Evolutionary conservation across 1,139 yeast species (phyloP), one percentile per base, ranked within the genome.

Genomic region (Debaryomycetaceae sp.): DNA sequence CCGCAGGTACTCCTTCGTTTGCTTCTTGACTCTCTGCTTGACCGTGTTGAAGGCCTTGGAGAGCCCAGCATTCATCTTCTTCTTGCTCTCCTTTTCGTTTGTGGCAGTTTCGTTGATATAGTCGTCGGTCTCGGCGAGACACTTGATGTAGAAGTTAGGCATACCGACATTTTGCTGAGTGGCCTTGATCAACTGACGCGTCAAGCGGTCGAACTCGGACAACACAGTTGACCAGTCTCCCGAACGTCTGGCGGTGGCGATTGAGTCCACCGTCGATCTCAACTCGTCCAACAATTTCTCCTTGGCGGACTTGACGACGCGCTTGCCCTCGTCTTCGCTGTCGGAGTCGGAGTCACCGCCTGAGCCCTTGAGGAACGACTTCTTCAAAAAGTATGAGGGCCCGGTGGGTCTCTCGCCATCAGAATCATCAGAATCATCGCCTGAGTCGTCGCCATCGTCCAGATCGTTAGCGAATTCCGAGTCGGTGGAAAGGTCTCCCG

Each of bases 231-330:
- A 73, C 96, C 96, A 91, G 58, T 84, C 91, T 49, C 78, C 79
- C 44, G 72, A 72, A 60, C 74, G 74, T 58, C 71, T 83, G 39
- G 78, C 81, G 42, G 71, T 74, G 49, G 83, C 91, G 49, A 88
- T 75, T 37, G 76, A 68, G 50, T 77, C 83, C 48, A 82, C 74
- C 25, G 76, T 61, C 22, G 70, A 69, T 46, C 76, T 81, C 65
- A 91, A 75, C 58, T 91, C 98, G 54, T 88, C 97, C 44, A 86
- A 56, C 40, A 89, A 71, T 63, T 89, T 93, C 45, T 89, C 97
- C 63, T 83, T 86, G 36, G 96, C 96, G 38, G 93, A 79, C 62
- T 84, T 89, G 46, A 91, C 96, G 29, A 88, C 86, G 49, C 82
- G 83, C 57, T 80, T 82, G 42, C 77, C 80, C 39, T 78, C 85